Base-by-base conservation (phyloP, 2,329 filamentous ascomycete species). In the Rhytidhysteron rufulum region DNA sequence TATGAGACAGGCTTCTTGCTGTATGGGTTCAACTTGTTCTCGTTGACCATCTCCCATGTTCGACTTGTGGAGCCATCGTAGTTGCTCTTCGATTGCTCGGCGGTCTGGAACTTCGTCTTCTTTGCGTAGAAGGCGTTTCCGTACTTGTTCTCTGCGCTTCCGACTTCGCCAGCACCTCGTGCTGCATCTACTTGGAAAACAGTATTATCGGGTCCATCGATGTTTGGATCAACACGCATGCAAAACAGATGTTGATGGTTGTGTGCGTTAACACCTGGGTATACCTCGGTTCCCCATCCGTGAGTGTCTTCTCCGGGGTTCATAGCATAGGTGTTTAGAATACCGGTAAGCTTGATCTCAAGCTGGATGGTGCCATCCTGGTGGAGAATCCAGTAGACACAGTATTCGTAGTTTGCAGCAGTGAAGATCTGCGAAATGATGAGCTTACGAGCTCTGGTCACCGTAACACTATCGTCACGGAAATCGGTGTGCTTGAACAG, bases 171-270 rank as follows among this genome's bases (percentile, higher is more conserved):
- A 0, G 85, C 75, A 0, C 83, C 83, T 1, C 76, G 72, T 1
- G 81, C 75, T 1, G 88, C 85, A 53, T 96, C 90, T 10, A 85
- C 82, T 67, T 90, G 80, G 72, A 88, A 91, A 43, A 95, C 75
- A 0, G 88, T 90, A 64, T 96, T 96, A 48, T 83, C 77, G 1
- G 83, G 79, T 0, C 90, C 90, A 59, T 95, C 90, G 40, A 96
- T 79, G 58, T 91, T 93, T 22, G 89, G 80, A 61, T 96, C 86
- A 31, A 95, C 73, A 31, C 90, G 86, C 31, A 96, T 72, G 60
- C 88, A 95, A 78, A 96, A 96, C 22, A 96, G 77, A 65, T 96
- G 90, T 67, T 96, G 89, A 66, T 96, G 90, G 70, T 95, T 95
- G 70, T 95, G 90, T 0, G 90, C 90, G 57, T 95, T 95, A 58